Conservation (phyloP, 202 grass and related monocot species). For the Panicum hallii region DNA sequence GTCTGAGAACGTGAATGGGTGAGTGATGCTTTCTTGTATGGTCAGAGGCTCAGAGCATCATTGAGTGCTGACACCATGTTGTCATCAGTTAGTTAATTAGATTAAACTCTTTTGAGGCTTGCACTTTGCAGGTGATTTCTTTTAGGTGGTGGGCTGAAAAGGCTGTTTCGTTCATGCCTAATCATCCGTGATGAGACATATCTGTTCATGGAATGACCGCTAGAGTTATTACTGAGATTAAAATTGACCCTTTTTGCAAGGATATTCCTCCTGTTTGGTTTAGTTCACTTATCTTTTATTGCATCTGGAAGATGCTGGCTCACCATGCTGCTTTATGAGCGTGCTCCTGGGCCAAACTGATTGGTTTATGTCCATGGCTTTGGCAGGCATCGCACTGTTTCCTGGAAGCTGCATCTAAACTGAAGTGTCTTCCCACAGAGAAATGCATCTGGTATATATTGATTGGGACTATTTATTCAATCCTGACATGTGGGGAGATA, state of each 20-base stretch:
- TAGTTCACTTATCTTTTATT: conserved; percentile 6
- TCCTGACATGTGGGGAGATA: not conserved
- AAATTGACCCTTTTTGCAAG: not conserved
- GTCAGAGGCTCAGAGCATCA: not conserved
- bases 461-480: not conserved
- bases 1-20: not conserved
- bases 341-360: conserved; percentile 5
- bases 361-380: not conserved
- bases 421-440: not conserved
- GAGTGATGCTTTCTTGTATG: conserved; percentile 18
- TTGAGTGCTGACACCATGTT: conserved; percentile 36
- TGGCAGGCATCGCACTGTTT: not conserved
- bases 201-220: not conserved
- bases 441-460: not conserved
- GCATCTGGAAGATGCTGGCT: not conserved
- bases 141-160: not conserved
- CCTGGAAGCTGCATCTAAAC: not conserved
- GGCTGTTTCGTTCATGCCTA: not conserved
- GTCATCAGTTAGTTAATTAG: conserved; percentile 29
- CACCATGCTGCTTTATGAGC: not conserved
- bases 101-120: conserved; percentile 23
- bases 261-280: conserved; percentile 25
- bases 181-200: not conserved
- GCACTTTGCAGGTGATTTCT: conserved; percentile 23
- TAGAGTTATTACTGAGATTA: conserved; percentile 32